These are phyloP conservation scores for Ustulina deusta DNA, from an alignment of 2,329 filamentous ascomycete species.

Conservation along the genomic window DNA sequence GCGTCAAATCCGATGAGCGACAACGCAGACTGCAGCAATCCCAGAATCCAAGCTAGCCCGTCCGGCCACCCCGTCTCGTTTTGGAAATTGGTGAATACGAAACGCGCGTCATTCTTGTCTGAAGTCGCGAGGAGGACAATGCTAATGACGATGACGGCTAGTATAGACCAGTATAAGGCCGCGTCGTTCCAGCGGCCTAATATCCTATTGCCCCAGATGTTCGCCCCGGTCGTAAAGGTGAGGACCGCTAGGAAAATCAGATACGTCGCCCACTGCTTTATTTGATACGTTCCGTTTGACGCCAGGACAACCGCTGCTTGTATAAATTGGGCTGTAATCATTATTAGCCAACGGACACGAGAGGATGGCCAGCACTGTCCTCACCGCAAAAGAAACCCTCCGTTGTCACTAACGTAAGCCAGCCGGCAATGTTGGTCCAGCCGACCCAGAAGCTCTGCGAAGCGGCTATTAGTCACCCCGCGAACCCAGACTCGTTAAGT, in stretches of 20 bases:
- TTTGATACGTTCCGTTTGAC: slow-evolving; percentile 54
- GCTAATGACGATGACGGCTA: slow-evolving; percentile 58
- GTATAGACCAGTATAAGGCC: slow-evolving; percentile 58
- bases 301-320: slow-evolving; percentile 57
- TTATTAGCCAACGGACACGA: background rate
- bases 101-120: slow-evolving; percentile 56
- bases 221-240: slow-evolving; percentile 54
- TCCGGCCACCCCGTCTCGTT: slow-evolving; percentile 61
- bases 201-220: slow-evolving; percentile 57
- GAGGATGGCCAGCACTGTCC: background rate
- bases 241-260: slow-evolving; percentile 57
- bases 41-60: slow-evolving; percentile 61
- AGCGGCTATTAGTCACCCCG: background rate
- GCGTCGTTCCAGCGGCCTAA: slow-evolving; percentile 58
- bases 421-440: slow-evolving; percentile 61
- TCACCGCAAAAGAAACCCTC: slow-evolving; percentile 58
- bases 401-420: slow-evolving; percentile 59
- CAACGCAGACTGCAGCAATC: slow-evolving; percentile 56
- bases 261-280: slow-evolving; percentile 56
- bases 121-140: slow-evolving; percentile 57
- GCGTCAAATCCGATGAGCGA: slow-evolving; percentile 59
- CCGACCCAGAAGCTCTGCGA: slow-evolving; percentile 58
- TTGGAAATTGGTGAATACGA: slow-evolving; percentile 59
- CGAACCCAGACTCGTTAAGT: background rate
- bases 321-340: slow-evolving; percentile 56